These are phyloP conservation scores for Fusarium goolgardi DNA, from an alignment of 2,329 filamentous ascomycete species.

Conservation along the genomic window DNA sequence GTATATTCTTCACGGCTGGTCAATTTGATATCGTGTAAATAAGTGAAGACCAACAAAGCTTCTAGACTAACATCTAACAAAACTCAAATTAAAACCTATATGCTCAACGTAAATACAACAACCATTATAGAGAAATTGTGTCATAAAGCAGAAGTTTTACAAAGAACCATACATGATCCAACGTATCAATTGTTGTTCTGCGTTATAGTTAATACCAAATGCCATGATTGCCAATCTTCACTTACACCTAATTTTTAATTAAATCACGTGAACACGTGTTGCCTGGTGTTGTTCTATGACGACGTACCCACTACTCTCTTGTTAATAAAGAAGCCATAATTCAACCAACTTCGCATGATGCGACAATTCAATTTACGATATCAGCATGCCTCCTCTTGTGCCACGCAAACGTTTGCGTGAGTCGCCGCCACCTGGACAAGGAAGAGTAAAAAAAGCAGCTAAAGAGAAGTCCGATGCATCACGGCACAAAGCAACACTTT, in stretches of 20 bases:
- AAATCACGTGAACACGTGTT: conserved; percentile 26
- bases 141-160: neutral
- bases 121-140: neutral
- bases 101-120: neutral
- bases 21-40: neutral
- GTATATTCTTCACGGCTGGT: neutral
- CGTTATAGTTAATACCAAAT: neutral
- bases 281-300: conserved; percentile 27
- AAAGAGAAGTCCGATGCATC: conserved; percentile 39
- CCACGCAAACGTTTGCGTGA: conserved; percentile 73
- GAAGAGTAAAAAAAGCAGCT: conserved; percentile 45
- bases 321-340: conserved; percentile 6
- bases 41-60: neutral
- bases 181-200: neutral
- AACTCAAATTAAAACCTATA: neutral
- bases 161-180: neutral
- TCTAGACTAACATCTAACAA: neutral
- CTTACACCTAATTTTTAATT: neutral
- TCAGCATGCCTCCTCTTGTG: conserved; percentile 73
- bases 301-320: conserved; percentile 19
- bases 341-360: conserved; percentile 22
- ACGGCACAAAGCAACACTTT: conserved; percentile 66
- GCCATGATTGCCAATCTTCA: neutral
- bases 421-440: conserved; percentile 52
- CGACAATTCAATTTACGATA: conserved; percentile 16